A percentile compares a stretch with the other conserved stretches of the same genome.
Conservation (phyloP, 176 grass and related monocot species). For the Typha latifolia region DNA sequence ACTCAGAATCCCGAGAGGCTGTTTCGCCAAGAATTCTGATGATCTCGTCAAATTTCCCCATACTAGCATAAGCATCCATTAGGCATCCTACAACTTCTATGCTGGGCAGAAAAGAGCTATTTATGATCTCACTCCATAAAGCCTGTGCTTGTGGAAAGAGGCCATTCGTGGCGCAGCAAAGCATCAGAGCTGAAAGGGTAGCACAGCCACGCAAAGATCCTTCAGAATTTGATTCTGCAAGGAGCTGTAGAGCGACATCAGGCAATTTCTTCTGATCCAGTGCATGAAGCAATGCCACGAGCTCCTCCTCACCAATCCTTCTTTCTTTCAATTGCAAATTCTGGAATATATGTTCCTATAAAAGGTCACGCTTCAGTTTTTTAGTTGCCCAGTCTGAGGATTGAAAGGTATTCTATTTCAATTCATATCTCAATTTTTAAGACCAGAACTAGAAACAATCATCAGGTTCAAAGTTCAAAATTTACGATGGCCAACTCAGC, state of each 20-base stretch:
- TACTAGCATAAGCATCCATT: constrained; percentile 42
- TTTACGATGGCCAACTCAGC: background rate
- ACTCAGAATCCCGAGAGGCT: constrained; percentile 18
- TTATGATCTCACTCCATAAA: constrained; percentile 64
- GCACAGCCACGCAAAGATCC: background rate
- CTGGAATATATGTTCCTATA: background rate
- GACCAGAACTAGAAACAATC: background rate
- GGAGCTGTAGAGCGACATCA: background rate
- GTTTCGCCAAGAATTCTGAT: constrained; percentile 40
- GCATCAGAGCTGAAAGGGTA: constrained; percentile 35
- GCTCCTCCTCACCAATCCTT: background rate
- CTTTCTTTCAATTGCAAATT: background rate
- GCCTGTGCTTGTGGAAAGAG: constrained; percentile 46
- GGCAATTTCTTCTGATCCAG: background rate
- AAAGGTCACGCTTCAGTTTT: background rate
- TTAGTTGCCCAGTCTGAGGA: background rate
- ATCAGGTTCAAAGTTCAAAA: background rate
- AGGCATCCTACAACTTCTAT: constrained; percentile 29
- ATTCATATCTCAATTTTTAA: background rate
- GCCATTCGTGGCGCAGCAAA: constrained; percentile 50
- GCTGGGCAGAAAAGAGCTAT: constrained; percentile 46
- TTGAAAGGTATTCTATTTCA: background rate
- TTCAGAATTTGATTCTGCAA: background rate
- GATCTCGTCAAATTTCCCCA: constrained; percentile 46
- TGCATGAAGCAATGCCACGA: background rate